A percentile compares a stretch with the other conserved stretches of the same genome.
These are phyloP conservation scores for Juncus effusus DNA, from an alignment of 176 grass and related monocot species.

Conservation along the genomic window DNA sequence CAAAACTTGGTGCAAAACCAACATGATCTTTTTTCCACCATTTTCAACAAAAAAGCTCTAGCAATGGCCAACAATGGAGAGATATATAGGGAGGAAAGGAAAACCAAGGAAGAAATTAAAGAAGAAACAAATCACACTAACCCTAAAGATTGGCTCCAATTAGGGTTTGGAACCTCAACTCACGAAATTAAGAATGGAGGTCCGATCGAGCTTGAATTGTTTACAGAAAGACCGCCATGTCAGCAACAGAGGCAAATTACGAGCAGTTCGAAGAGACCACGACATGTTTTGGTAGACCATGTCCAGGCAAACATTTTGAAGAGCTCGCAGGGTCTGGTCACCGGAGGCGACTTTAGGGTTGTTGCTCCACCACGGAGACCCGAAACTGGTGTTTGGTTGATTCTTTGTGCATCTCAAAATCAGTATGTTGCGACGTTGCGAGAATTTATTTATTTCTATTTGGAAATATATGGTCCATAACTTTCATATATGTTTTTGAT, in stretches of 20 bases:
- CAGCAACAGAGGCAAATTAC: not conserved
- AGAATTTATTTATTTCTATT: conserved; percentile 5
- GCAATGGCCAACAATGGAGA: conserved; percentile 37
- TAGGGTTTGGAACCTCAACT: conserved; percentile 39
- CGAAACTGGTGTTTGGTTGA: conserved; percentile 65
- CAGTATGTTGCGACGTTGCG: conserved; percentile 46
- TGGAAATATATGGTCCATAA: not conserved
- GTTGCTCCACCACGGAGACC: conserved; percentile 46
- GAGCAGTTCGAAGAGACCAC: conserved; percentile 12
- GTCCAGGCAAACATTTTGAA: not conserved
- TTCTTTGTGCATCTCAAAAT: conserved; percentile 55
- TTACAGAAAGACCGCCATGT: conserved; percentile 24
- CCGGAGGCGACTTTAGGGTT: conserved; percentile 41
- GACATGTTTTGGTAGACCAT: conserved; percentile 4
- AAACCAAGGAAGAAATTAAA: conserved; percentile 12
- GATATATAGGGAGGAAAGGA: not conserved
- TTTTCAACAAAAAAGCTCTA: conserved; percentile 20
- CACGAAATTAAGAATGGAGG: conserved; percentile 7
- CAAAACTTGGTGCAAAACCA: conserved; percentile 37
- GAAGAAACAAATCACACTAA: conserved; percentile 23
- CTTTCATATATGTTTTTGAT: not conserved
- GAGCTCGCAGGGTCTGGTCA: conserved; percentile 20
- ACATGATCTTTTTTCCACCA: conserved; percentile 23
- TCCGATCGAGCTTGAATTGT: conserved; percentile 33
- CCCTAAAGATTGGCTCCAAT: conserved; percentile 62